Conservation (phyloP, 139 green algal species). For the Gonium pectorale region DNA sequence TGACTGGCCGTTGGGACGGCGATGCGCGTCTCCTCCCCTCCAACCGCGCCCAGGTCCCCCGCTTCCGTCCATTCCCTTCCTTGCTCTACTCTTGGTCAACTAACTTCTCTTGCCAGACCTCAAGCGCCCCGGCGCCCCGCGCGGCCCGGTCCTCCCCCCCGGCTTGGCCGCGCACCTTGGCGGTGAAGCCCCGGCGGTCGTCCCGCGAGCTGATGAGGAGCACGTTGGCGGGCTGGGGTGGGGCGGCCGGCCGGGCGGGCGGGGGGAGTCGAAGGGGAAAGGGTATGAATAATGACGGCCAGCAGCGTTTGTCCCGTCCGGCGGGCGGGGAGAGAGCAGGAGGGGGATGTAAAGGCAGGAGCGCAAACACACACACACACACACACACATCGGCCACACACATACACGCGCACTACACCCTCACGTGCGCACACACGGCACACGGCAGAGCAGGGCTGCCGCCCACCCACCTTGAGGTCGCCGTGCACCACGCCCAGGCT, state of each 20-base stretch:
- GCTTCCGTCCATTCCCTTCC: background rate
- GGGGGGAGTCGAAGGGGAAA: background rate
- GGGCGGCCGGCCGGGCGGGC: background rate
- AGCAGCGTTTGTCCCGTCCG: no score
- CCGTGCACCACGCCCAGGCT: no score
- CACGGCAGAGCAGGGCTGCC: no score
- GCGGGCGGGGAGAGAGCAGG: no score
- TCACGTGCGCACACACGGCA: no score
- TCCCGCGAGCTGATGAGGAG: background rate
- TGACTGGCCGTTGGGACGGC: background rate
- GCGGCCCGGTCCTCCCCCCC: background rate
- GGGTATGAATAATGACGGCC: no score
- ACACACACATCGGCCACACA: no score
- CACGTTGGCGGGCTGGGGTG: slow-evolving; percentile 34
- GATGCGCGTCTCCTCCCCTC: background rate
- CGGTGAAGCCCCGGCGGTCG: slow-evolving; percentile 23
- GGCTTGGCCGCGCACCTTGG: slow-evolving; percentile 6
- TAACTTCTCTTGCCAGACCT: background rate
- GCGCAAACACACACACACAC: no score
- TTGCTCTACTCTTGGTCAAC: background rate
- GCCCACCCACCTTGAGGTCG: no score
- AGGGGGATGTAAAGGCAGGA: no score
- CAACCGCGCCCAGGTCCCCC: background rate
- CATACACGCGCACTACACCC: no score
- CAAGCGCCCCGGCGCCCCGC: background rate